phyloP scores from a whole-genome alignment of 805 yeast genomes.

The Lipomyces orientalis region DNA sequence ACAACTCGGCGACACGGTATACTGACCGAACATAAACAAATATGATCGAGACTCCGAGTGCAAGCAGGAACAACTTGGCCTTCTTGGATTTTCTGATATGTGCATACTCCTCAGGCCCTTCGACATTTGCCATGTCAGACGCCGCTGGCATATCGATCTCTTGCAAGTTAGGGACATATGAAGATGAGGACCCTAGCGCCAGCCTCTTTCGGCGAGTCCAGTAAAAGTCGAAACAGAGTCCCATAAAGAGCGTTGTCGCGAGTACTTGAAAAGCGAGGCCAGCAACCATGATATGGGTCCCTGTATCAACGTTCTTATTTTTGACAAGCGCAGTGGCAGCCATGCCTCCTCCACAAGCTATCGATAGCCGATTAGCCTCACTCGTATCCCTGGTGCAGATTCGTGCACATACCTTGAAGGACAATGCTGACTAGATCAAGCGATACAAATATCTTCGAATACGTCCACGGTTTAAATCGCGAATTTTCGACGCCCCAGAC shows the following conservation, averaged over 20 bases:
- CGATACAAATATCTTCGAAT: conserved; percentile 66
- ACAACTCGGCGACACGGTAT: conserved; percentile 69
- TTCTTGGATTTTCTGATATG: conserved; percentile 17
- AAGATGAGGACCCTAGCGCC: background rate
- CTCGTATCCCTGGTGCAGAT: background rate
- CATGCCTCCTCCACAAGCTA: conserved; percentile 66
- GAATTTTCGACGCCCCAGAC: conserved; percentile 62
- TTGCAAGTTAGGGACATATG: conserved; percentile 4
- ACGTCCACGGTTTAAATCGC: conserved; percentile 59
- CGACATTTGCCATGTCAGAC: background rate
- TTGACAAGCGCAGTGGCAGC: conserved; percentile 56
- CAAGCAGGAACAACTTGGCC: conserved; percentile 7
- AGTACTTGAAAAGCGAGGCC: conserved; percentile 80
- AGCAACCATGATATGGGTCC: conserved; percentile 74
- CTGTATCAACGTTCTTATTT: conserved; percentile 48
- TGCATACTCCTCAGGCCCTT: conserved; percentile 20
- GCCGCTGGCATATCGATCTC: background rate
- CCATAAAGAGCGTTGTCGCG: conserved; percentile 66
- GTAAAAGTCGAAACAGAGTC: conserved; percentile 12
- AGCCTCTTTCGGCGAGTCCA: conserved; percentile 3
- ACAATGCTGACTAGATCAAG: conserved; percentile 69
- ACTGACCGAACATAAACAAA: conserved; percentile 67
- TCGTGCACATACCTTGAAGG: conserved; percentile 53
- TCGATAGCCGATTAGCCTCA: background rate
- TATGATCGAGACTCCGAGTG: conserved; percentile 35